phyloP scores from a whole-genome alignment of 345 rosid genomes.

The Ceriops decandra region DNA sequence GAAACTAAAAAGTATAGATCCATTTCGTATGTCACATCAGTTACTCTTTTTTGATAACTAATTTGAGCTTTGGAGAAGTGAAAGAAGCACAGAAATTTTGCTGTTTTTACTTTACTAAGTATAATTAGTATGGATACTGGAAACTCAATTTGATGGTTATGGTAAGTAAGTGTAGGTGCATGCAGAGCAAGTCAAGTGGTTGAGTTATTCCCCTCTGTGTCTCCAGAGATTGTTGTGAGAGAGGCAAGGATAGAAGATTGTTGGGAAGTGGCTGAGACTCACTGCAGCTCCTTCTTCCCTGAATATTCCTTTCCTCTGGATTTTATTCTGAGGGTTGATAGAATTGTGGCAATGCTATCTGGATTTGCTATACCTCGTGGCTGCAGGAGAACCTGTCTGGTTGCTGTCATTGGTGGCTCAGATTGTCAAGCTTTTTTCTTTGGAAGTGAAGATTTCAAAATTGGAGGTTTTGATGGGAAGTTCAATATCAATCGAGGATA shows the following conservation, averaged over 20 bases:
- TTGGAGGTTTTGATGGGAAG: constrained; percentile 68
- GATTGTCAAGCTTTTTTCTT: constrained; percentile 42
- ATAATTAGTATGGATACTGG: neutral
- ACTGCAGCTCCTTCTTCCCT: constrained; percentile 88
- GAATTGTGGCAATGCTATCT: constrained; percentile 67
- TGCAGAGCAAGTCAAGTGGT: constrained; percentile 82
- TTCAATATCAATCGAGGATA: constrained; percentile 60
- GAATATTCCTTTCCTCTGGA: constrained; percentile 80
- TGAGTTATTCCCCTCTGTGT: constrained; percentile 59
- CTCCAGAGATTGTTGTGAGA: constrained; percentile 80
- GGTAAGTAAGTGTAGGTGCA: constrained; percentile 36
- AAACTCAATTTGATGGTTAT: constrained; percentile 6
- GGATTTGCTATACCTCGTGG: constrained; percentile 72
- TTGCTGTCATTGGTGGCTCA: constrained; percentile 70
- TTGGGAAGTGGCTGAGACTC: constrained; percentile 99
- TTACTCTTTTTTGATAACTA: neutral
- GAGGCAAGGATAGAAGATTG: constrained; percentile 92
- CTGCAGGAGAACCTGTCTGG: constrained; percentile 69
- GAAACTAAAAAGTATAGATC: too few relatives aligned
- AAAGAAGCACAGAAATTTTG: neutral
- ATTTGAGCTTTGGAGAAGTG: neutral
- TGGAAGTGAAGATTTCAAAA: constrained; percentile 65
- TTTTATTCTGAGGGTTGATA: constrained; percentile 67
- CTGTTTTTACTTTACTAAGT: neutral
- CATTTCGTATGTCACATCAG: too few relatives aligned